Evolutionary conservation across 257 asterid genomes (phyloP).

Genomic region (Solanum microdontum): DNA sequence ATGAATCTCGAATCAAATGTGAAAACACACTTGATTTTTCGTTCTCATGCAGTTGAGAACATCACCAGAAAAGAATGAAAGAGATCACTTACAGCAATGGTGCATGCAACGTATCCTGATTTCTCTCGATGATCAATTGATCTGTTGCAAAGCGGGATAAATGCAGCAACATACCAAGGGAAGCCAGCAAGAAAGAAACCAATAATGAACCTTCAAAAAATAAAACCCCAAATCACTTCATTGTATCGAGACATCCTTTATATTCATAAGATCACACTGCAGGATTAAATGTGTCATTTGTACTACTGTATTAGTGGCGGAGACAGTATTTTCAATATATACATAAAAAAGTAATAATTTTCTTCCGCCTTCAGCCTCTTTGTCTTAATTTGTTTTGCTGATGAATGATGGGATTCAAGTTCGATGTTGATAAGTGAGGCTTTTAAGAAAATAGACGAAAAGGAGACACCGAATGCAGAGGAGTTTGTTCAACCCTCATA

Average conservation of each 20-base stretch:
- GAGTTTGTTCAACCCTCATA: background rate
- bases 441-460: background rate
- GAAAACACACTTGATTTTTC: background rate
- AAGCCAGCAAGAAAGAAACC: conserved; percentile 79
- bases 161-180: conserved; percentile 75
- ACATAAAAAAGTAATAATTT: too few relatives aligned
- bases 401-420: background rate
- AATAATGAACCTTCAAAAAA: conserved; percentile 51
- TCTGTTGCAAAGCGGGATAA: conserved; percentile 48
- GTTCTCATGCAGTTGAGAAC: background rate
- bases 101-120: conserved; percentile 63
- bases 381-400: background rate
- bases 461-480: background rate
- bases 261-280: background rate
- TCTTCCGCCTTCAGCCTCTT: background rate
- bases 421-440: background rate
- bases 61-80: background rate
- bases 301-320: background rate
- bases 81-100: conserved; percentile 60
- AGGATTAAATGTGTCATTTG: background rate
- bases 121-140: conserved; percentile 73
- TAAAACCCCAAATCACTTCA: background rate
- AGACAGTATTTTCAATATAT: background rate
- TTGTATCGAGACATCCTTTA: background rate
- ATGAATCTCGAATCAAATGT: background rate